Evolutionary conservation across 202 grass and related monocot genomes (phyloP), one percentile per base, ranked within the genome.

Genomic region (Hordeum pubiflorum): DNA sequence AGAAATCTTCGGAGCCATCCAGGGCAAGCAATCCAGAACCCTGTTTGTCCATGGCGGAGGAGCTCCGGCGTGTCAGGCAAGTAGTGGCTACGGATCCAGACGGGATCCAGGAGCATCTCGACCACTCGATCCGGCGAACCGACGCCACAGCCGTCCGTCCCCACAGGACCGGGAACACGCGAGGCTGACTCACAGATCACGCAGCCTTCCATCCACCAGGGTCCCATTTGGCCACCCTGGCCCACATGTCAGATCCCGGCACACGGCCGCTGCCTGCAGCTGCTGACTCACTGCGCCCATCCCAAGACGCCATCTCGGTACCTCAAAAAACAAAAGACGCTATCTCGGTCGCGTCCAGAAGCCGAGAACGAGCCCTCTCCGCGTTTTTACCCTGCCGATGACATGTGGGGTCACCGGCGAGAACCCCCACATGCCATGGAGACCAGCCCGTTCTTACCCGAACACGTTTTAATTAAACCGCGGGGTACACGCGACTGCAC

Each of bases 141-240:
- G 27, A 1, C 37, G 38, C 67, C 37, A 6, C 80, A 37, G 24
- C 67, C 66, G 18, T 33, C 22, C 46, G 44, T 41, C 33, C 78
- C 76, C 60, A 65, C 18, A 3, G 15, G 8, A 7, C 6, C 40
- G 2, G 9, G 32, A 24, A 39, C 67, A 81, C 55, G 36, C 34
- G 17, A 71, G 52, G 66, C 79, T 72, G 65, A 81, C 65, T 81
- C 78, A 71, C 41, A 23, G 41, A 72, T 50, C 23, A 34, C 36
- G 21, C 21, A 0, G 2, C 41, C 41, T 14, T 4, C n/a, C 0
- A 24, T 22, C 34, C 9, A 18, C 6, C 14, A 1, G 52, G 66
- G 10, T 4, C 52, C 44, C 63, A 39, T 4, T 8, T n/a, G 40
- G 46, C 5, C 1, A 6, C 6, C 0, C 0, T 0, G n/a, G 56